phyloP scores from a whole-genome alignment of 441 rosid species.

The Gossypium schwendimanii region DNA sequence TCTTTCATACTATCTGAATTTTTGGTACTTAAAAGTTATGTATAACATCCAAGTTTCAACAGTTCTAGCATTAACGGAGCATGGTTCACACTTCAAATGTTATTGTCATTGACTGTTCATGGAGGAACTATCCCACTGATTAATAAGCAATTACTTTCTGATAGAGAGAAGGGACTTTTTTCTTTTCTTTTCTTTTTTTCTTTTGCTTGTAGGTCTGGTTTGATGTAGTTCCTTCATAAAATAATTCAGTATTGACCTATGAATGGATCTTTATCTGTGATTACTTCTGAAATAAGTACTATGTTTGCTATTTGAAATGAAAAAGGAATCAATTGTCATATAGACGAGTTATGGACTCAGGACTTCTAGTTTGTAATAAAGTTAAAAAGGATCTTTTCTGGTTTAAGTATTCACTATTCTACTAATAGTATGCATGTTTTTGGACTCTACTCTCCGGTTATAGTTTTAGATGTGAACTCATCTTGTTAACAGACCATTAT shows the following conservation, averaged over 20 bases:
- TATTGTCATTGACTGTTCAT: not conserved
- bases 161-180: not conserved
- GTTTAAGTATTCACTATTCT: not conserved
- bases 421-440: not conserved
- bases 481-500: not conserved
- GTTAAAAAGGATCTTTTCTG: not conserved
- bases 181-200: not conserved
- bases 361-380: not conserved
- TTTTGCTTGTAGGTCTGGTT: not conserved
- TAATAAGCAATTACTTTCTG: not conserved
- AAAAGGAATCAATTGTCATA: not conserved
- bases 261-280: not conserved
- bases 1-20: not conserved
- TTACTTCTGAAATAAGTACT: not conserved
- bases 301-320: not conserved
- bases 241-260: not conserved
- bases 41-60: not conserved
- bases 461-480: constrained; percentile 5
- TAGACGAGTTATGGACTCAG: not conserved
- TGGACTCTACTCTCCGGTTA: not conserved
- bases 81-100: not conserved
- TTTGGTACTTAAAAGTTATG: not conserved
- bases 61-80: not conserved
- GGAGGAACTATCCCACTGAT: not conserved
- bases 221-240: not conserved